These are phyloP conservation scores for Scalesia atractyloides DNA, from an alignment of 129 eudicot species.

Conservation along the genomic window DNA sequence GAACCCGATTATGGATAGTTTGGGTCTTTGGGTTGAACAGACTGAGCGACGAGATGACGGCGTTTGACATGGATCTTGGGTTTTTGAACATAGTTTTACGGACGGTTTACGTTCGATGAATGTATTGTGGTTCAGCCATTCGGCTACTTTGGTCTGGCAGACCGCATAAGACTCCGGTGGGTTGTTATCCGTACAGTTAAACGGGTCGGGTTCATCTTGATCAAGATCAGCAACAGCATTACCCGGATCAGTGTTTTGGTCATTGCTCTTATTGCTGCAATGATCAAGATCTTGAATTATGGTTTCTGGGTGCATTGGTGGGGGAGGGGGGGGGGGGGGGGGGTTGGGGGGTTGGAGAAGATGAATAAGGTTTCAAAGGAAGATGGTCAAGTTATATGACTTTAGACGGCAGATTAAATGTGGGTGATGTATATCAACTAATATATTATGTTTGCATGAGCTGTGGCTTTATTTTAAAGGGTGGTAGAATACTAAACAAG, in stretches of 20 bases:
- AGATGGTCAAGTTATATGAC: conserved; percentile 28
- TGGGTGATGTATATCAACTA: conserved; percentile 14
- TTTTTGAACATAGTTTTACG: conserved; percentile 30
- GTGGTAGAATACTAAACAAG: too few species aligned
- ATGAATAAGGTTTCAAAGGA: conserved; percentile 31
- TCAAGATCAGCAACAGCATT: not conserved
- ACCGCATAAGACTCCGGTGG: conserved; percentile 59
- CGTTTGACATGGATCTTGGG: conserved; percentile 30
- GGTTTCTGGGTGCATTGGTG: conserved; percentile 22
- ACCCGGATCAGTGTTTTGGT: conserved; percentile 3
- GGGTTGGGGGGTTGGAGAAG: not conserved
- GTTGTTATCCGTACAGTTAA: too few species aligned
- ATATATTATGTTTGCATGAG: conserved; percentile 25
- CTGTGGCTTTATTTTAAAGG: too few species aligned
- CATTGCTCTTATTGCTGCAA: not conserved
- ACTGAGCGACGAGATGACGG: conserved; percentile 28
- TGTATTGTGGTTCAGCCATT: conserved; percentile 50
- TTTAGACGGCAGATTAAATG: conserved; percentile 32
- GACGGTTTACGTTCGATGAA: conserved; percentile 51
- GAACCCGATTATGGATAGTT: conserved; percentile 46
- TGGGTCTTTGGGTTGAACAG: conserved; percentile 27
- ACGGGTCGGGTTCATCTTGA: conserved; percentile 11
- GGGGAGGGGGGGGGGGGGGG: not conserved
- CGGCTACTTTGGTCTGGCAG: conserved; percentile 39
- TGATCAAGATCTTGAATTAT: not conserved